Percentiles rank a stretch among this genome's conserved stretches.
Conservation (phyloP, 495 filamentous ascomycete genomes). For the Daldinia caldariorum region DNA sequence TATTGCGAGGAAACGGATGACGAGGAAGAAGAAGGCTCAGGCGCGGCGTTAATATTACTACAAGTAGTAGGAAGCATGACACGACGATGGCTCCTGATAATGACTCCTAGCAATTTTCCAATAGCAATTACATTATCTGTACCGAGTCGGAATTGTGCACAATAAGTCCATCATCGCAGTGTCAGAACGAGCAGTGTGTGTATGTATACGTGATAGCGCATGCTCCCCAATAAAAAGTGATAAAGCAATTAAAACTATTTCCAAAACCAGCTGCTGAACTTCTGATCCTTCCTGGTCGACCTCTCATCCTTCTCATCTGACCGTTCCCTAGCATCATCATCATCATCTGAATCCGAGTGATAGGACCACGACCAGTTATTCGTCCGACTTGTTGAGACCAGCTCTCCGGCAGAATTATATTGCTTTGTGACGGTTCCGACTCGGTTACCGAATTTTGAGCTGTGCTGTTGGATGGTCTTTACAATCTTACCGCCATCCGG, state of each 20-base stretch:
- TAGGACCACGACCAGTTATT: slow-evolving; percentile 23
- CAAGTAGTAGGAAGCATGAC: too few relatives aligned
- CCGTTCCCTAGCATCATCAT: slow-evolving; percentile 9
- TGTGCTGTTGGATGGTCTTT: slow-evolving; percentile 22
- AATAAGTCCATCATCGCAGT: not conserved
- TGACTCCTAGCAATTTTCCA: not conserved
- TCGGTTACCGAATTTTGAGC: slow-evolving; percentile 9
- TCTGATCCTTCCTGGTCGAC: slow-evolving; percentile 18
- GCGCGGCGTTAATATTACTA: slow-evolving; percentile 29
- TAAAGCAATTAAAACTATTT: slow-evolving; percentile 20
- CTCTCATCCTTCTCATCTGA: not conserved
- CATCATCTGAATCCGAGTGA: slow-evolving; percentile 3
- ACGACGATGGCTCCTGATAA: too few relatives aligned
- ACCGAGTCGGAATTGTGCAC: not conserved
- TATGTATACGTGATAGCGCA: not conserved
- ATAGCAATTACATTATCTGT: slow-evolving; percentile 3
- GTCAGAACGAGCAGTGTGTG: slow-evolving; percentile 6
- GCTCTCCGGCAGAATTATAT: slow-evolving; percentile 36
- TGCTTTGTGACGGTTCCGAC: slow-evolving; percentile 22
- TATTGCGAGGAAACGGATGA: slow-evolving; percentile 58
- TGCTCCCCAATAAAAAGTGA: not conserved
- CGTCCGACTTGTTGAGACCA: slow-evolving; percentile 18
- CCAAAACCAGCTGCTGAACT: slow-evolving; percentile 49
- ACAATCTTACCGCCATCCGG: slow-evolving; percentile 40
- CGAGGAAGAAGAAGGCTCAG: slow-evolving; percentile 61